These are phyloP conservation scores for Calophaca sinica DNA, from an alignment of 306 rosid species.

Conservation along the genomic window DNA sequence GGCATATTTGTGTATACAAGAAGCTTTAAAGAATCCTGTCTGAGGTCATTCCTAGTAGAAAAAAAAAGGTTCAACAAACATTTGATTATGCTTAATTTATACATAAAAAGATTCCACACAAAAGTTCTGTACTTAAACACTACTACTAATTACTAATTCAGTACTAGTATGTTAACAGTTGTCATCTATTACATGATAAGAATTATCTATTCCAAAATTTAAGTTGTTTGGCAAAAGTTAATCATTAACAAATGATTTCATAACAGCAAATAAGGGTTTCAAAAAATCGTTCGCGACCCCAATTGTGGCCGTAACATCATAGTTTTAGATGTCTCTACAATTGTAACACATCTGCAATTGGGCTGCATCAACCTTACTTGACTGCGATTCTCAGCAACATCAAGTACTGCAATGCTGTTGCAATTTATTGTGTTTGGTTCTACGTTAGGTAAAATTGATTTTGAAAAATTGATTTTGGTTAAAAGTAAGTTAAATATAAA, in stretches of 20 bases:
- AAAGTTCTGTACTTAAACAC: conserved; percentile 41
- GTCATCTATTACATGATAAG: conserved; percentile 41
- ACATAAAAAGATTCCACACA: conserved; percentile 48
- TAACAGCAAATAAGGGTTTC: not conserved
- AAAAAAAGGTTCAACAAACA: conserved; percentile 35
- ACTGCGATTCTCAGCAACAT: no score
- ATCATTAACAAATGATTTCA: not conserved
- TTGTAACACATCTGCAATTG: not conserved
- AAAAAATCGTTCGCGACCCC: no score
- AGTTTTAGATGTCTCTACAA: not conserved
- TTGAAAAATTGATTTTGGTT: no score
- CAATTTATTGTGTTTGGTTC: no score
- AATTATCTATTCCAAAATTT: conserved; percentile 32
- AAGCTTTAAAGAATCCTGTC: conserved; percentile 32
- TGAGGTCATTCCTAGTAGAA: conserved; percentile 45
- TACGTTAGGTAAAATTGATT: no score
- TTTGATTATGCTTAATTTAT: conserved; percentile 41
- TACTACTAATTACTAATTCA: not conserved
- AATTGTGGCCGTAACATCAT: no score
- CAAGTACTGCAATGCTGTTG: no score
- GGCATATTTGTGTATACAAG: not conserved
- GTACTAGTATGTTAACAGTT: conserved; percentile 21
- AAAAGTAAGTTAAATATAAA: no score
- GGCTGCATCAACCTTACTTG: no score
- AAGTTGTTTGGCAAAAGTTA: not conserved